Percentiles rank a stretch among this genome's conserved stretches.
Evolutionary conservation across 1,284 basidiomycete species (phyloP).

Genomic region (Ustilago hordei): DNA sequence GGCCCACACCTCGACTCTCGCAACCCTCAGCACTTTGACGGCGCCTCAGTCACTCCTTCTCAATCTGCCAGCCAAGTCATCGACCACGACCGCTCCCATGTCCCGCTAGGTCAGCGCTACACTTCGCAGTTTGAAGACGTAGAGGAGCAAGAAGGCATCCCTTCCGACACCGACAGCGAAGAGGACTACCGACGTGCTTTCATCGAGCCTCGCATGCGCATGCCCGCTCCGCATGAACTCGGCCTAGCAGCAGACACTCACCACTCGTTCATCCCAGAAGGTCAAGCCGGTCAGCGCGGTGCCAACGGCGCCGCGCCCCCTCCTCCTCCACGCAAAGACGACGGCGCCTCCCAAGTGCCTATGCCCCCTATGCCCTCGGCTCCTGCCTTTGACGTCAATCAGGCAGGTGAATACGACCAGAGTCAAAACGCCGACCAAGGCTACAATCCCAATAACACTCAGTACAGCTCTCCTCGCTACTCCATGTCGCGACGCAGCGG

Average conservation of each 20-base stretch:
- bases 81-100: slow-evolving; percentile 42
- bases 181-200: slow-evolving; percentile 55
- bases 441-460: slow-evolving; percentile 18
- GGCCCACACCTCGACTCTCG: slow-evolving; percentile 29
- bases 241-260: slow-evolving; percentile 46
- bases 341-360: slow-evolving; percentile 29
- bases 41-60: slow-evolving; percentile 69
- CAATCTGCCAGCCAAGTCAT: slow-evolving; percentile 70
- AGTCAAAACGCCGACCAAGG: slow-evolving; percentile 26
- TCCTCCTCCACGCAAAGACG: slow-evolving; percentile 32
- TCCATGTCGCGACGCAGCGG: slow-evolving; percentile 42
- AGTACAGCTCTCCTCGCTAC: slow-evolving; percentile 34
- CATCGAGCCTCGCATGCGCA: slow-evolving; percentile 46
- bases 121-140: slow-evolving; percentile 59
- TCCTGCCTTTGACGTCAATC: slow-evolving; percentile 50
- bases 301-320: slow-evolving; percentile 28
- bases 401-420: slow-evolving; percentile 49
- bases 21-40: slow-evolving; percentile 54
- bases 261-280: slow-evolving; percentile 44
- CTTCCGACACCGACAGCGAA: slow-evolving; percentile 55
- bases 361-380: slow-evolving; percentile 57
- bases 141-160: slow-evolving; percentile 50
- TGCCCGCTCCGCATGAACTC: slow-evolving; percentile 52
- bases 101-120: slow-evolving; percentile 48
- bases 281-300: slow-evolving; percentile 2